A percentile compares a stretch with the other conserved stretches of the same genome.
Evolutionary conservation across 371 early-diverging fungal genomes (phyloP).

Genomic region (Modicella reniformis): DNA sequence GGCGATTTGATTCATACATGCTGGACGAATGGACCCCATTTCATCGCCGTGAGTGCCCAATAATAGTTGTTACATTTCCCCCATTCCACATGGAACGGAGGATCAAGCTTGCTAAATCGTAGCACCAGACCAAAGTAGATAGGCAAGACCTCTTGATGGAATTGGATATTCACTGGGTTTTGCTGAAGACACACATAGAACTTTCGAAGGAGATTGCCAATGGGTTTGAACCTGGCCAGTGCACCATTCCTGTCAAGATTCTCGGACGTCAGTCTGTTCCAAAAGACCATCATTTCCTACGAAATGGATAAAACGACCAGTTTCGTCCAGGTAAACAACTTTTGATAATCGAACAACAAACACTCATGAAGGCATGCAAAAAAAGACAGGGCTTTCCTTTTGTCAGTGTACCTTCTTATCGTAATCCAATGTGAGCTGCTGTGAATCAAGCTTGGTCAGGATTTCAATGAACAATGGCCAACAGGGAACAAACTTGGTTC

Average conservation of each 20-base stretch:
- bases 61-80: slow-evolving; percentile 38
- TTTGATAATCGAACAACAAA: too few species aligned
- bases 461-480: slow-evolving; percentile 42
- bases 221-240: slow-evolving; percentile 29
- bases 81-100: slow-evolving; percentile 36
- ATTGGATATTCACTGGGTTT: slow-evolving; percentile 29
- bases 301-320: too few species aligned
- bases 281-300: slow-evolving; percentile 53
- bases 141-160: slow-evolving; percentile 45
- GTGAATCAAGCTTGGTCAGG: slow-evolving; percentile 27
- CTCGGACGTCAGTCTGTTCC: slow-evolving; percentile 36
- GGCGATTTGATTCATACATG: slow-evolving; percentile 39
- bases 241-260: slow-evolving; percentile 17
- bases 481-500: slow-evolving; percentile 29
- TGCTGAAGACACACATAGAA: slow-evolving; percentile 50
- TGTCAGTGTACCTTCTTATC: slow-evolving; percentile 41
- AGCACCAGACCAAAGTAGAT: slow-evolving; percentile 48
- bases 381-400: not conserved
- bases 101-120: slow-evolving; percentile 27
- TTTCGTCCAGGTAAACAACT: too few species aligned
- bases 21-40: slow-evolving; percentile 39
- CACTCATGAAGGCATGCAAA: too few species aligned
- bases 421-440: slow-evolving; percentile 37
- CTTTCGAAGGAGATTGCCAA: slow-evolving; percentile 30
- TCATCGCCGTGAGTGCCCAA: slow-evolving; percentile 48